Base-by-base conservation (phyloP, 495 filamentous ascomycete species). In the Pyrenopolyporus hunteri region DNA sequence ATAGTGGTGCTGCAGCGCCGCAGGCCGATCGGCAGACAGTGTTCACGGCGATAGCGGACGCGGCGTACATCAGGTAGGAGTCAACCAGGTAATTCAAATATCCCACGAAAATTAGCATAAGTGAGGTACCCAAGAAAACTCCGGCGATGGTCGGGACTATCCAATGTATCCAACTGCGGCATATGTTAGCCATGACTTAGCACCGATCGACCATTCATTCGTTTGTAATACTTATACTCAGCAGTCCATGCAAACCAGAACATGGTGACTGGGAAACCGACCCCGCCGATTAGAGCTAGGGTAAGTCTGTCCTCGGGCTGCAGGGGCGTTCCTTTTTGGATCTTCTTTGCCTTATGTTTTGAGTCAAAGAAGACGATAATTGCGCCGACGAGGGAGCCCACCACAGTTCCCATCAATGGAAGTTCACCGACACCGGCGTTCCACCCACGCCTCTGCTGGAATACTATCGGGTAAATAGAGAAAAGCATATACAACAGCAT, bases 11-110 rank as follows among this genome's bases (percentile, higher is more conserved):
- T 2, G 79, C 73, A 1, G 87, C 85, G 2, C 85, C 89, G 31
- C 83, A 77, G 10, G 85, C 78, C 33, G 80, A 84, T 2, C 89
- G 75, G 22, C 76, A 66, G 35, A 85, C 83, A 0, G 80, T 81
- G 1, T 84, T 83, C 0, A 85, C 85, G 0, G 89, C 87, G 52
- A 89, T 73, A 1, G 88, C 89, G 29, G 76, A 82, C 2, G 87
- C 87, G 1, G 89, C 85, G 66, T 85, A 89, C 52, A 86, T 81
- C 40, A 82, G 79, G 64, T 92, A 91, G 9, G 86, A 81, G 63
- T 91, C 88, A 9, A 87, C 85, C 31, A 90, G 74, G 53, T 90
- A 91, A 54, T 87, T 91, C 2, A 89, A 66, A 43, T 86, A 79
- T 0, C 80, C 80, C 35, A 76, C 73, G 32, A 78, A 76, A 11